phyloP scores from a whole-genome alignment of 441 rosid genomes.

The Erodium trifolium region DNA sequence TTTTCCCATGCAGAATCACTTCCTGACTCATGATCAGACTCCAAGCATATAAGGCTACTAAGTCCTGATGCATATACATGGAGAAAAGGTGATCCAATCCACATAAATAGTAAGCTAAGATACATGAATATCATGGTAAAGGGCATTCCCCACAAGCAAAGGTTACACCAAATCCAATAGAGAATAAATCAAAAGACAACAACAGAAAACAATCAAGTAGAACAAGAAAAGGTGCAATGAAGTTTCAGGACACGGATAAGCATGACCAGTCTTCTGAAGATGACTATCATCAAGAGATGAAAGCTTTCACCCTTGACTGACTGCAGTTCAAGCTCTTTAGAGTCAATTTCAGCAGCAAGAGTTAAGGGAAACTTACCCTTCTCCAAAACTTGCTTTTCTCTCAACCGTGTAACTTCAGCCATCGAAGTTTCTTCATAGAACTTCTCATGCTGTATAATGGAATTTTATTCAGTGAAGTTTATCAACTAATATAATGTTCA shows the following conservation, averaged over 20 bases:
- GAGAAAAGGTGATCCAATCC: background rate
- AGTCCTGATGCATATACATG: conserved; percentile 23
- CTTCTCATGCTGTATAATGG: conserved; percentile 1
- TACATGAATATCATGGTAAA: background rate
- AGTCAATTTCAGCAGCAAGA: background rate
- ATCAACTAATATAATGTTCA: background rate
- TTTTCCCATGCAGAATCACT: conserved; percentile 25
- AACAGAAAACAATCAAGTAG: background rate
- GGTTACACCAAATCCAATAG: background rate
- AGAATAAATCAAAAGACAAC: conserved; percentile 7
- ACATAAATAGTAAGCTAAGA: conserved; percentile 5
- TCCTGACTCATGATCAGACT: conserved; percentile 56
- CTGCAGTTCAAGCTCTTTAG: conserved; percentile 2
- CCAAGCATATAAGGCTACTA: conserved; percentile 49
- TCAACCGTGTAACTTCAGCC: conserved; percentile 3
- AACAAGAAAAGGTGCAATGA: background rate
- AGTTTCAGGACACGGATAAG: background rate
- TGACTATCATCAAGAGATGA: conserved; percentile 5
- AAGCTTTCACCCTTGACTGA: background rate
- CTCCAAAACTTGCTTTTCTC: conserved; percentile 8
- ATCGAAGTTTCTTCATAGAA: background rate
- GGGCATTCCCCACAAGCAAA: background rate
- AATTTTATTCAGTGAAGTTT: background rate
- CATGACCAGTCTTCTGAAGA: conserved; percentile 1
- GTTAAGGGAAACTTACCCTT: background rate